phyloP scores from a whole-genome alignment of 2,329 filamentous ascomycete species.

The Tolypocladium album region DNA sequence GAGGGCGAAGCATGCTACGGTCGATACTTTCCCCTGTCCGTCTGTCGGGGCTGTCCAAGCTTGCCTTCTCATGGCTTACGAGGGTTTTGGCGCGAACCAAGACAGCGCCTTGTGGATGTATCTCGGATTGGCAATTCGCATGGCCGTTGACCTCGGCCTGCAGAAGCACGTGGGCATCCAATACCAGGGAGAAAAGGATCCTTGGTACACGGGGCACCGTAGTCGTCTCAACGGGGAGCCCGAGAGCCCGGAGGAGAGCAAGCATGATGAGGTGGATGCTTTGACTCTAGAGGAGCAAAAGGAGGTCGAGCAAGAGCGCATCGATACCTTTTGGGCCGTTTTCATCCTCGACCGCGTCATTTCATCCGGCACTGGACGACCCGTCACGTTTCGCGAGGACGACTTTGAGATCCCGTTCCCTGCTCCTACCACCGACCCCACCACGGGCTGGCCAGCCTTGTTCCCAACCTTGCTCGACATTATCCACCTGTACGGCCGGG shows the following conservation, averaged over 20 bases:
- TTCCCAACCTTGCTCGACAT: slow-evolving; percentile 75
- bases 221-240: slow-evolving; percentile 22
- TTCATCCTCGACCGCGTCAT: slow-evolving; percentile 83
- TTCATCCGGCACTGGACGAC: slow-evolving; percentile 74
- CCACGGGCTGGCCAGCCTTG: slow-evolving; percentile 62
- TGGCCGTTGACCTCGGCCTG: slow-evolving; percentile 70
- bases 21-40: slow-evolving; percentile 74
- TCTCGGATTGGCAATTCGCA: slow-evolving; percentile 73
- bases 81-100: slow-evolving; percentile 79
- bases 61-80: slow-evolving; percentile 74
- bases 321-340: slow-evolving; percentile 84
- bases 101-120: slow-evolving; percentile 95
- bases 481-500: slow-evolving; percentile 74
- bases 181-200: slow-evolving; percentile 43
- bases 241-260: slow-evolving; percentile 28
- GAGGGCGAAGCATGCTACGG: slow-evolving; percentile 69
- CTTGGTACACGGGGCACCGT: slow-evolving; percentile 35
- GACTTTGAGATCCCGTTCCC: slow-evolving; percentile 74
- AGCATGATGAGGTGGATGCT: slow-evolving; percentile 26
- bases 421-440: slow-evolving; percentile 34
- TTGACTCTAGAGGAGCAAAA: slow-evolving; percentile 41
- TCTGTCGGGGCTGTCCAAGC: slow-evolving; percentile 78
- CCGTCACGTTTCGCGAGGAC: slow-evolving; percentile 72
- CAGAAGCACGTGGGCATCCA: slow-evolving; percentile 70
- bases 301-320: slow-evolving; percentile 67